phyloP scores from a whole-genome alignment of 2,329 filamentous ascomycete species.

The Macrophomina pseudophaseolina region DNA sequence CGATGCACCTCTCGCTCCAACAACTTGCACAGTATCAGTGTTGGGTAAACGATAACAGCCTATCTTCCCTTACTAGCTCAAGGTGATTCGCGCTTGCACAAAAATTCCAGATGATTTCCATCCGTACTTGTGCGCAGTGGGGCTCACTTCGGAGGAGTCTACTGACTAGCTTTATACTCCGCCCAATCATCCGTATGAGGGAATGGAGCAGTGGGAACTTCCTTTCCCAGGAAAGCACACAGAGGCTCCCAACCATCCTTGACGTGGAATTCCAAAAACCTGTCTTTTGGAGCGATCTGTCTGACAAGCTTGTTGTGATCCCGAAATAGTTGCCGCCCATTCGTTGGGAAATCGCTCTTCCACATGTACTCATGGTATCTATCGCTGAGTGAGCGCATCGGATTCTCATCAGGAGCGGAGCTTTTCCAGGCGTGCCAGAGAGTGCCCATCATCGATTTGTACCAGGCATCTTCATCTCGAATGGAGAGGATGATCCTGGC shows the following conservation, averaged over 20 bases:
- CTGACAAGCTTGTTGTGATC: conserved; percentile 31
- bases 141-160: background rate
- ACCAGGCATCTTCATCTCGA: conserved; percentile 20
- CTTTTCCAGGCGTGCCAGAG: background rate
- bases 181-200: conserved; percentile 28
- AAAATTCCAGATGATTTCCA: too few relatives aligned
- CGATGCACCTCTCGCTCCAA: too few relatives aligned
- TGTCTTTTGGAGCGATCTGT: conserved; percentile 32
- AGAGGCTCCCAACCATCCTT: conserved; percentile 36
- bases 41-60: too few relatives aligned
- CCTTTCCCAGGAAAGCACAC: conserved; percentile 36
- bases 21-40: too few relatives aligned
- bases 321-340: conserved; percentile 18
- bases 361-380: background rate
- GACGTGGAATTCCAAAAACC: conserved; percentile 35
- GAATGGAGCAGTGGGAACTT: conserved; percentile 33
- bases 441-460: conserved; percentile 17
- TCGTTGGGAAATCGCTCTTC: background rate
- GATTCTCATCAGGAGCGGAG: background rate
- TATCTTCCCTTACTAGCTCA: too few relatives aligned
- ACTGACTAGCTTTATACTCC: background rate
- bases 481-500: conserved; percentile 32
- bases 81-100: too few relatives aligned
- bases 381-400: conserved; percentile 5
- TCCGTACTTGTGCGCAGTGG: background rate